Evolutionary conservation across 257 asterid species (phyloP).

Genomic region (Solanum chiquidenum): DNA sequence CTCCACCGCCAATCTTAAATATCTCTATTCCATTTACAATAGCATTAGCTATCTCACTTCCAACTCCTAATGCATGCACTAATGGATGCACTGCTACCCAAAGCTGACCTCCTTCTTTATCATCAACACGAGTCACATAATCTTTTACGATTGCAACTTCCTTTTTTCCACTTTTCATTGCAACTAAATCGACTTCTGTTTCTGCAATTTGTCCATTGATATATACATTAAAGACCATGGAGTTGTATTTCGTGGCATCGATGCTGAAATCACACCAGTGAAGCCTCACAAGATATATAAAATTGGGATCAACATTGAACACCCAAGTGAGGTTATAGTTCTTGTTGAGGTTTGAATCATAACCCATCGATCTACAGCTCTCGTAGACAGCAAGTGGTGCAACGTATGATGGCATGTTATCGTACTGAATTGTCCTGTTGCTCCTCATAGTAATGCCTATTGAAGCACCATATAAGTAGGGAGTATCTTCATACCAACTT

Average conservation of each 20-base stretch:
- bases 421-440: slow-evolving; percentile 19
- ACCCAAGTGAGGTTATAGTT: slow-evolving; percentile 60
- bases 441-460: slow-evolving; percentile 34
- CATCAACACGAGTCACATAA: slow-evolving; percentile 33
- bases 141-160: slow-evolving; percentile 41
- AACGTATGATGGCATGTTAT: slow-evolving; percentile 25
- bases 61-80: slow-evolving; percentile 8
- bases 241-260: slow-evolving; percentile 39
- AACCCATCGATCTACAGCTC: slow-evolving; percentile 56
- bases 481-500: slow-evolving; percentile 78
- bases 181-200: slow-evolving; percentile 25
- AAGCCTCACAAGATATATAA: slow-evolving; percentile 61
- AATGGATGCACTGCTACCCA: slow-evolving; percentile 42
- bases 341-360: slow-evolving; percentile 27
- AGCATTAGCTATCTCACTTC: slow-evolving; percentile 34
- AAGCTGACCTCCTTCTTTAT: slow-evolving; percentile 19
- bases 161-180: background rate
- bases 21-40: slow-evolving; percentile 79
- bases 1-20: slow-evolving; percentile 56
- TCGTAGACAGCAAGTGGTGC: slow-evolving; percentile 67
- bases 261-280: slow-evolving; percentile 71
- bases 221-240: slow-evolving; percentile 48
- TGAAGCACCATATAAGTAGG: slow-evolving; percentile 40
- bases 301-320: slow-evolving; percentile 60
- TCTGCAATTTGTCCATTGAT: slow-evolving; percentile 61